Evolutionary conservation across 129 eudicot genomes (phyloP), one percentile per base, ranked within the genome.

Genomic region (Flaveria ramosissima): DNA sequence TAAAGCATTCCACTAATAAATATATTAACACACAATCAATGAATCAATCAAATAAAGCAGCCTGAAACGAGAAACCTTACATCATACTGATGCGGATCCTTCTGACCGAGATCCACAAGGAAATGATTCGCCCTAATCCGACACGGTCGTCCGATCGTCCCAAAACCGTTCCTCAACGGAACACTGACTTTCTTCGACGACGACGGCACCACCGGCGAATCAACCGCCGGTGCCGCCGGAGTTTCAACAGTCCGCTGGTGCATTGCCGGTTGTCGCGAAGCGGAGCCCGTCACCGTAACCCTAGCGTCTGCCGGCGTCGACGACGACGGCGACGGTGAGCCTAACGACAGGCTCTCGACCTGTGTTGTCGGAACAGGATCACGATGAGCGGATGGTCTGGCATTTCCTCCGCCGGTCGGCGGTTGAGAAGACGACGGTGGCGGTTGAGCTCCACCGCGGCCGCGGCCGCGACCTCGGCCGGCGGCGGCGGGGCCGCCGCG

Each of bases 21-120:
- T 36, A 36, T 36, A 36, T 0, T 36, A 36, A 6, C 41, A 36
- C 39, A 32, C 7, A 6, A 5, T 8, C 11, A 45, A 45, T 11
- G 14, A 45, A 45, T 36, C 7, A 45, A 45, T 11, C 9, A 17
- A 7, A 5, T 43, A 65, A 78, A 80, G 9, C 6, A 55, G n/a
- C 46, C 23, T 16, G 14, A 2, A 42, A 16, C 23, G 7, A 45
- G 12, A 59, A 52, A 27, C 21, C 90, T 74, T 72, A 93, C 98
- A 82, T 91, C 96, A 4, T 94, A 91, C 8, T 94, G 99, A 19
- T 86, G 82, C 0, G 93, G 73, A 67, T 91, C 96, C n/a, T 77
- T 68, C 0, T 84, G 77, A 0, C 90, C 82, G 6, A 89, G 78
- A 36, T 84, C 63, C 24, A 91, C 96, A 0, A 84, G 84, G 8